These are phyloP conservation scores for Debaryomyces psychrophilus DNA, from an alignment of 1,139 yeast species.

Conservation along the genomic window DNA sequence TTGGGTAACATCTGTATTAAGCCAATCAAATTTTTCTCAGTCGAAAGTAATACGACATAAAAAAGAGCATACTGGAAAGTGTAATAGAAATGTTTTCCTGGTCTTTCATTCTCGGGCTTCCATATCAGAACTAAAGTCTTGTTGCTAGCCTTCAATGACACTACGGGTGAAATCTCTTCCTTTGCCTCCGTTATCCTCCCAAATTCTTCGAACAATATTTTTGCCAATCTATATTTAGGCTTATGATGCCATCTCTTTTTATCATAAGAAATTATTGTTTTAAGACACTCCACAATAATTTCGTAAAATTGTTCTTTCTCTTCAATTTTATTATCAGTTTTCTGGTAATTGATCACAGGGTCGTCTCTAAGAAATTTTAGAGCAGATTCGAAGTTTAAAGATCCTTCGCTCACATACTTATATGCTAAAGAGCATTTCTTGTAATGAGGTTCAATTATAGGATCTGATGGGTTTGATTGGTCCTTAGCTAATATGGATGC, in stretches of 20 bases:
- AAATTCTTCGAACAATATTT: constrained; percentile 58
- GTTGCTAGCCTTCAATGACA: constrained; percentile 67
- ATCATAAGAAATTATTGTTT: constrained; percentile 55
- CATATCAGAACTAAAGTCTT: constrained; percentile 83
- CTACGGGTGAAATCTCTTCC: constrained; percentile 62
- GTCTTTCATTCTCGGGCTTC: constrained; percentile 90
- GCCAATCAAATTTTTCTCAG: constrained; percentile 58
- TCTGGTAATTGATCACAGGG: constrained; percentile 24
- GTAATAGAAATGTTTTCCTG: constrained; percentile 90
- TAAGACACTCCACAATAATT: constrained; percentile 31
- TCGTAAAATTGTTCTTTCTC: constrained; percentile 31
- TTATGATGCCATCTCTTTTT: constrained; percentile 93
- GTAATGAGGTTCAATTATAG: constrained; percentile 75
- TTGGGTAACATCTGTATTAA: constrained; percentile 67
- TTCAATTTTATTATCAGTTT: constrained; percentile 15
- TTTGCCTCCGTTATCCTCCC: constrained; percentile 57
- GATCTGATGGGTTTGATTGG: constrained; percentile 50
- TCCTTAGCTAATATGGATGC: constrained; percentile 48
- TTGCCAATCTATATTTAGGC: constrained; percentile 76
- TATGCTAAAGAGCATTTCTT: constrained; percentile 58
- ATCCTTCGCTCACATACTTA: constrained; percentile 52
- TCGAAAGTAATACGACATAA: constrained; percentile 58
- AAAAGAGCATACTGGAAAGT: constrained; percentile 70
- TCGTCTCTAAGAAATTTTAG: constrained; percentile 40
- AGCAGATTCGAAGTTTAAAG: constrained; percentile 41